Evolutionary conservation across 257 asterid species (phyloP).

Genomic region (Salvia splendens): DNA sequence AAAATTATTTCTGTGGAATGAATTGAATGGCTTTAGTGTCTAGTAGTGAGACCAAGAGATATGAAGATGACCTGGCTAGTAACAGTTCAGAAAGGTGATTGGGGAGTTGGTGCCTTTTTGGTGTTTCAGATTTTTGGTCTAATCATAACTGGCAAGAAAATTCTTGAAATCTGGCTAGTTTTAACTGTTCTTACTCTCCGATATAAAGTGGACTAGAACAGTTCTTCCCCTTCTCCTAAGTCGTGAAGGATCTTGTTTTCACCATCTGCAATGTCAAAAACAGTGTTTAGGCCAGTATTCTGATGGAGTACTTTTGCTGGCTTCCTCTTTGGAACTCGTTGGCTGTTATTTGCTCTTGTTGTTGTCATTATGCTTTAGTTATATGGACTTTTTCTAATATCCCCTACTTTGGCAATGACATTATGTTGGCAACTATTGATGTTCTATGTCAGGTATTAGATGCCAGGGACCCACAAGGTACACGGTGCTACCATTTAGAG

Average conservation of each 20-base stretch:
- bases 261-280: not conserved
- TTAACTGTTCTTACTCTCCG: not conserved
- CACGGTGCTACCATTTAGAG: constrained; percentile 96
- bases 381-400: not conserved
- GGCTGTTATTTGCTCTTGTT: not conserved
- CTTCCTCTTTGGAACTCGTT: not conserved
- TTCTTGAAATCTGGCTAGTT: constrained; percentile 3
- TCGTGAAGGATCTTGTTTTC: not conserved
- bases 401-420: not conserved
- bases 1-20: not conserved
- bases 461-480: constrained; percentile 97
- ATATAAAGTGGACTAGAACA: not conserved
- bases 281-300: not conserved
- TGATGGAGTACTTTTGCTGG: not conserved
- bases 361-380: not conserved
- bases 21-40: constrained; percentile 7
- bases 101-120: not conserved
- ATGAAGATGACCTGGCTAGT: not conserved
- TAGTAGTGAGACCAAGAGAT: not conserved
- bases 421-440: not conserved
- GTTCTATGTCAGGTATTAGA: constrained; percentile 72
- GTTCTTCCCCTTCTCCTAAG: not conserved
- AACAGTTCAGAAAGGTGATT: not conserved
- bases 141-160: not conserved
- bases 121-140: not conserved